Percentiles rank a stretch among this genome's conserved stretches.
phyloP scores from a whole-genome alignment of 805 yeast genomes.

The Suhomyces sp. region DNA sequence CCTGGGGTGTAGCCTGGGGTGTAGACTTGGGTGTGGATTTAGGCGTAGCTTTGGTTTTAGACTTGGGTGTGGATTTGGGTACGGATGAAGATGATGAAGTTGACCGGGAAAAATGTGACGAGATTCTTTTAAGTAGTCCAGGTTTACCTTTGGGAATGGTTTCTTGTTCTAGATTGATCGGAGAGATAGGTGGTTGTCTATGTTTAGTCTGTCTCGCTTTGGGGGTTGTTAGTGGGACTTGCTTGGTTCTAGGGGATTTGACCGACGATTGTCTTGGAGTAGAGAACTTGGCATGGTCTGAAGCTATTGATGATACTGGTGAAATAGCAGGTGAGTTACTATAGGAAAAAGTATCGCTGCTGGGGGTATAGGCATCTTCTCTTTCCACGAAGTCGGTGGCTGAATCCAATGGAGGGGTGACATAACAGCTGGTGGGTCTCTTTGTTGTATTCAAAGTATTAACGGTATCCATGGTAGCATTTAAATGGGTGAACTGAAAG shows the following conservation, averaged over 20 bases:
- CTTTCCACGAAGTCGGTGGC: not conserved
- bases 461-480: not conserved
- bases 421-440: constrained; percentile 18
- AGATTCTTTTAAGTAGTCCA: constrained; percentile 4
- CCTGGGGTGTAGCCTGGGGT: too few species aligned
- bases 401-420: constrained; percentile 17
- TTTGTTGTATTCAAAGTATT: not conserved
- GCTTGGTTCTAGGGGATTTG: not conserved
- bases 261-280: too few species aligned
- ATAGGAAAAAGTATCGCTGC: constrained; percentile 9
- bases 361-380: constrained; percentile 9
- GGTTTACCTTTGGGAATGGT: constrained; percentile 1
- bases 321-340: constrained; percentile 5
- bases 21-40: too few species aligned
- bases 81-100: not conserved
- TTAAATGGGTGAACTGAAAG: too few species aligned
- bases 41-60: too few species aligned
- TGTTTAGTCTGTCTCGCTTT: too few species aligned
- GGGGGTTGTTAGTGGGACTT: too few species aligned
- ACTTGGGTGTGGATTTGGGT: too few species aligned
- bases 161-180: not conserved
- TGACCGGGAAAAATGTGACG: constrained; percentile 1
- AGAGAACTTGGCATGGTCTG: constrained; percentile 3
- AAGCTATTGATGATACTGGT: constrained; percentile 7
- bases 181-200: not conserved